Evolutionary conservation across 768 basidiomycete species (phyloP).

Genomic region (Phaeolepiota aurea): DNA sequence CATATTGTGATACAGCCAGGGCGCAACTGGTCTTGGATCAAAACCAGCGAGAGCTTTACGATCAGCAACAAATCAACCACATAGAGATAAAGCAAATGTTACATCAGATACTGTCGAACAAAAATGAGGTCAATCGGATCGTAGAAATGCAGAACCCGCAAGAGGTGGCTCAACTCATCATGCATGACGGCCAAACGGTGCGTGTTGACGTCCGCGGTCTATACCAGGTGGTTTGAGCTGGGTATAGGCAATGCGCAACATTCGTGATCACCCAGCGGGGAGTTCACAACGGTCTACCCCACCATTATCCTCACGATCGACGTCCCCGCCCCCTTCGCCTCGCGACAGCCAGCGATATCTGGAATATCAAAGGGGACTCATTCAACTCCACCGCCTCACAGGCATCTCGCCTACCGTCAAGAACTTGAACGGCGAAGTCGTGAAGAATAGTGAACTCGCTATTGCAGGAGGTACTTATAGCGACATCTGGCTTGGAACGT

Average conservation of each 20-base stretch:
- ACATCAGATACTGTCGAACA: neutral
- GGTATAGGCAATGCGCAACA: too few species aligned
- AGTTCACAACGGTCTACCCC: conserved; percentile 8
- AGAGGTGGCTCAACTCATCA: conserved; percentile 34
- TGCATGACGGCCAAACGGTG: conserved; percentile 47
- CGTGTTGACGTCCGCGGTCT: conserved; percentile 1
- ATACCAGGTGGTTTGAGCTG: too few species aligned
- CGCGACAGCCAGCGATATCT: conserved; percentile 24
- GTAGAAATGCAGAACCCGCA: conserved; percentile 31
- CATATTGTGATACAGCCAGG: too few species aligned
- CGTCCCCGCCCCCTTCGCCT: conserved; percentile 12
- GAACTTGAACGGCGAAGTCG: conserved; percentile 44
- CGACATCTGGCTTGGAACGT: conserved; percentile 45
- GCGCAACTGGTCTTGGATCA: conserved; percentile 19
- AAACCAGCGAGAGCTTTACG: conserved; percentile 27
- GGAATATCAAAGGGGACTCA: conserved; percentile 35
- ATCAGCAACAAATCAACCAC: conserved; percentile 26
- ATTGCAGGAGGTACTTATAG: conserved; percentile 45
- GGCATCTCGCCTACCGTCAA: conserved; percentile 47
- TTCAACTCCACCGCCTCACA: conserved; percentile 39
- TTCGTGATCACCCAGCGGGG: too few species aligned
- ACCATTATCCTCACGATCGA: neutral
- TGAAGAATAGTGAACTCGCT: conserved; percentile 25
- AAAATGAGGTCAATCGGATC: conserved; percentile 13
- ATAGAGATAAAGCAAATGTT: conserved; percentile 20